Percentiles rank a stretch among this genome's conserved stretches.
Conservation (phyloP, 2,329 filamentous ascomycete species). For the Phaeophleospora eucalypticola region DNA sequence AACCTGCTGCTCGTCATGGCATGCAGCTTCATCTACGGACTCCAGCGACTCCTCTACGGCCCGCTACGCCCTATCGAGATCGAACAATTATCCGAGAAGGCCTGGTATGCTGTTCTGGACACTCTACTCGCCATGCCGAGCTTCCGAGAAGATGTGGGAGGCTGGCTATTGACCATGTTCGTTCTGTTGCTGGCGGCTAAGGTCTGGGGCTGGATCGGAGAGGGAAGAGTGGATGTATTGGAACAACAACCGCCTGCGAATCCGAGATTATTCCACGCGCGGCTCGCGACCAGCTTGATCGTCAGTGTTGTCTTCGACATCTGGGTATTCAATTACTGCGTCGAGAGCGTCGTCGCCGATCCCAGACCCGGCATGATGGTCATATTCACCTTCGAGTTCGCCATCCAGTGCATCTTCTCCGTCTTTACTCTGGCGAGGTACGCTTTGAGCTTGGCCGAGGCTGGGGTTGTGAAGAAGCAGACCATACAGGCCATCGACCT, state of each 20-base stretch:
- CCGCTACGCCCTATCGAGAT: conserved; percentile 87
- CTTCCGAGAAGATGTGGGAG: conserved; percentile 89
- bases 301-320: conserved; percentile 76
- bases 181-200: conserved; percentile 87
- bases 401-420: conserved; percentile 76
- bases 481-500: conserved; percentile 65
- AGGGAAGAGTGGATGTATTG: conserved; percentile 86
- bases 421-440: conserved; percentile 77
- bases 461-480: conserved; percentile 69
- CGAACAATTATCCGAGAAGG: conserved; percentile 94
- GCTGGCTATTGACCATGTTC: conserved; percentile 96
- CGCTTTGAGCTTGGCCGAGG: conserved; percentile 70
- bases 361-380: conserved; percentile 99
- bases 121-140: conserved; percentile 98
- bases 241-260: conserved; percentile 94
- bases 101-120: conserved; percentile 97
- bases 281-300: conserved; percentile 72
- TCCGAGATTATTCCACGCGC: conserved; percentile 78
- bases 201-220: conserved; percentile 97
- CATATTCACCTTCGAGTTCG: conserved; percentile 98
- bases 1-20: conserved; percentile 84
- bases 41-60: conserved; percentile 88
- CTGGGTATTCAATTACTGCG: conserved; percentile 74
- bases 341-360: conserved; percentile 77
- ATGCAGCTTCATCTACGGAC: conserved; percentile 73